phyloP scores from a whole-genome alignment of 2,329 filamentous ascomycete species.

The Calonectria multiphialidica region DNA sequence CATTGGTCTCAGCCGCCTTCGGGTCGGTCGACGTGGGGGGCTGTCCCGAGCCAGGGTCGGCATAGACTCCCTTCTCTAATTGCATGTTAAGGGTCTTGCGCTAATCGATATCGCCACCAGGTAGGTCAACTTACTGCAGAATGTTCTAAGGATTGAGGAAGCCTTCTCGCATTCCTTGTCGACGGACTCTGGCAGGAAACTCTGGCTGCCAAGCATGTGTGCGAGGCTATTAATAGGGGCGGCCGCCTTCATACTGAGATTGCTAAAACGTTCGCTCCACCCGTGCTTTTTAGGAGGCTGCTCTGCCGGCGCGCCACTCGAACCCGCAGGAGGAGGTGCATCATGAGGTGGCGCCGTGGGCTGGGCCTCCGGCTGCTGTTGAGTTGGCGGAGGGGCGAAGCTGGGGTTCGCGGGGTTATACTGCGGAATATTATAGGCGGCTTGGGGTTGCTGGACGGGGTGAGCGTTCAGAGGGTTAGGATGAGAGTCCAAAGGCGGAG shows the following conservation, averaged over 20 bases:
- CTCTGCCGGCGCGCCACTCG: conserved; percentile 5
- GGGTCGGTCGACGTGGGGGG: conserved; percentile 47
- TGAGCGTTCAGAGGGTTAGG: conserved; percentile 34
- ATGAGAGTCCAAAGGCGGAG: conserved; percentile 34
- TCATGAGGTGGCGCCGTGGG: conserved; percentile 9
- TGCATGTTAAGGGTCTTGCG: not conserved
- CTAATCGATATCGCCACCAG: rapidly evolving
- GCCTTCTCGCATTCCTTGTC: conserved; percentile 95
- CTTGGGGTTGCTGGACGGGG: conserved; percentile 37
- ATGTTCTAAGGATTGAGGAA: conserved; percentile 83
- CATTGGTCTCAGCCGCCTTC: conserved; percentile 44
- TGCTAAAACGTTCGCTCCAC: conserved; percentile 48
- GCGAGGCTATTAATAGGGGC: conserved; percentile 84
- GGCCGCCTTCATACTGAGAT: conserved; percentile 62
- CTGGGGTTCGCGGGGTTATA: conserved; percentile 47
- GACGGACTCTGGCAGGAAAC: conserved; percentile 87
- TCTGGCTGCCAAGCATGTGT: conserved; percentile 85
- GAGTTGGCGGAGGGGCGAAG: conserved; percentile 45
- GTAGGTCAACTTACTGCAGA: conserved; percentile 76
- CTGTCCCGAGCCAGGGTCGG: conserved; percentile 47
- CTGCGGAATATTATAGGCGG: conserved; percentile 43
- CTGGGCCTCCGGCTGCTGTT: conserved; percentile 21
- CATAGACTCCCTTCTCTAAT: conserved; percentile 65
- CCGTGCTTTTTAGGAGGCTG: conserved; percentile 38
- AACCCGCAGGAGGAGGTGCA: not conserved